Conservation (phyloP, 345 rosid genomes). For the Acer campestre region DNA sequence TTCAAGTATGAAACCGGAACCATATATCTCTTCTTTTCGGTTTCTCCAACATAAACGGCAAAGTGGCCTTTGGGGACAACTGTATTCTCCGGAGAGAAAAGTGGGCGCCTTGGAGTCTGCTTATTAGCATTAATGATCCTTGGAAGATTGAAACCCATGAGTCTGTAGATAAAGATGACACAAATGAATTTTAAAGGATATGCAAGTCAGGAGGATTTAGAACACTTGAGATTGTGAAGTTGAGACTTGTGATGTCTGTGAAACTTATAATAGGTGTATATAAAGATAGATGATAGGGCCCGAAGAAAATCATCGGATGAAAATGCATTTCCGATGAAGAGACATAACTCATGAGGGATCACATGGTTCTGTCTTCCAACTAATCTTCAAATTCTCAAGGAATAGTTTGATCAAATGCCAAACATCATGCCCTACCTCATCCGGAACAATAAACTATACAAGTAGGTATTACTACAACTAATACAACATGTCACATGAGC, state of each 20-base stretch:
- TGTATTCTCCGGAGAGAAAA: not conserved
- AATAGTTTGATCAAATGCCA: not conserved
- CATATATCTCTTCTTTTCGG: conserved; percentile 37
- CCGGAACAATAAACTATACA: not conserved
- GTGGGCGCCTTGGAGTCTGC: not conserved
- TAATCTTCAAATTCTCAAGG: not conserved
- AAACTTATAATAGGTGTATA: not conserved
- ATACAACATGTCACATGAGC: no score
- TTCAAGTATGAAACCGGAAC: conserved; percentile 38
- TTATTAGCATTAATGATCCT: not conserved
- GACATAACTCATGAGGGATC: conserved; percentile 7
- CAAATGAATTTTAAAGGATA: not conserved
- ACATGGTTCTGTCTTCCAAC: conserved; percentile 33
- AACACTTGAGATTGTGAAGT: not conserved
- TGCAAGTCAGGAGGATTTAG: not conserved
- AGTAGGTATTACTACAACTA: not conserved
- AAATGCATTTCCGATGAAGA: conserved; percentile 1
- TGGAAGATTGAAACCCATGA: conserved; percentile 11
- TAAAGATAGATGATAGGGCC: conserved; percentile 6
- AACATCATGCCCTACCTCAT: not conserved
- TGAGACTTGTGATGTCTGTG: not conserved
- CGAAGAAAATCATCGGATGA: not conserved
- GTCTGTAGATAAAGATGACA: not conserved
- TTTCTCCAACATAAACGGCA: conserved; percentile 49
- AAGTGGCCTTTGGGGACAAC: conserved; percentile 34